Conservation (phyloP, 257 asterid genomes). For the Penstemon newberryi region DNA sequence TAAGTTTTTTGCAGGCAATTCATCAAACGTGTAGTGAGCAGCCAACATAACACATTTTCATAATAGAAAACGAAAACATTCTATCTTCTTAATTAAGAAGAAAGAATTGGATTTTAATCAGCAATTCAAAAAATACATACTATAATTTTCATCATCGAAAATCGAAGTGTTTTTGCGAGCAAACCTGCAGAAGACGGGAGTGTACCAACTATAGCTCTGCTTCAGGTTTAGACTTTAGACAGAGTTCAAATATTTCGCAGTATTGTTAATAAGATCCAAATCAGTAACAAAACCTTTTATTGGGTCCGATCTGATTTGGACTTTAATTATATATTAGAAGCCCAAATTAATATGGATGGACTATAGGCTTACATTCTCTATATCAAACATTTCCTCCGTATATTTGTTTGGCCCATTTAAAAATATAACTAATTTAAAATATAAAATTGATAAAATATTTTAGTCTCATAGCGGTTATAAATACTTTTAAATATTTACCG, state of each 20-base stretch:
- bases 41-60: slow-evolving; percentile 3
- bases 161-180: slow-evolving; percentile 10
- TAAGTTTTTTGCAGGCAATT: slow-evolving; percentile 26
- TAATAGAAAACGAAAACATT: background rate
- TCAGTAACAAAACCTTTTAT: no score
- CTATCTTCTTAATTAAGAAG: background rate
- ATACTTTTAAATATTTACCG: no score
- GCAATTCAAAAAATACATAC: background rate
- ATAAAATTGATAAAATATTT: no score
- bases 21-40: slow-evolving; percentile 37
- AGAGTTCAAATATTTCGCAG: background rate
- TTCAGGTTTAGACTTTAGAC: slow-evolving; percentile 11
- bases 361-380: no score
- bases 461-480: no score
- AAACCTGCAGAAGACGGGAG: slow-evolving; percentile 36
- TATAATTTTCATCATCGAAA: background rate
- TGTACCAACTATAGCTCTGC: slow-evolving; percentile 25
- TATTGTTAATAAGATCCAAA: background rate
- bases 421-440: no score
- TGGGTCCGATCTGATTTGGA: background rate
- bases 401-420: no score
- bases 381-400: no score
- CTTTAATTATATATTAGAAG: background rate
- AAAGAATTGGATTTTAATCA: background rate
- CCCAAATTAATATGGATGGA: no score